Evolutionary conservation across 2,329 filamentous ascomycete genomes (phyloP), one percentile per base, ranked within the genome.

Genomic region (Penicillium sp.): DNA sequence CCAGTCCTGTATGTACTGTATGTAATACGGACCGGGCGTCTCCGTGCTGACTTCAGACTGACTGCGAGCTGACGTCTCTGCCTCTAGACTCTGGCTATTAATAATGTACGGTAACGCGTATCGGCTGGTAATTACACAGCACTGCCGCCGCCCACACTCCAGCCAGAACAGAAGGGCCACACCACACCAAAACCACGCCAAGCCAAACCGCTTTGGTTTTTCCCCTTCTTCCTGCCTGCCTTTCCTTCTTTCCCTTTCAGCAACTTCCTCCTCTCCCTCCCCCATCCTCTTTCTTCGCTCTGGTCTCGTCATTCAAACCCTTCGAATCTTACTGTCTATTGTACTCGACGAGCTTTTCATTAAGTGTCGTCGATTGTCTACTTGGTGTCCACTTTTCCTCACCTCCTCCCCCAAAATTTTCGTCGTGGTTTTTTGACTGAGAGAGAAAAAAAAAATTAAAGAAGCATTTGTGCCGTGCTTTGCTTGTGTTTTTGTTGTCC

Each of bases 281-380:
- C 56, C 56, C 57, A 51, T 55, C 59, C 61, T 60, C 54, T 52
- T 47, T 35, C 33, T 40, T 26, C 45, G 45, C 57, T 55, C 45
- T 47, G 30, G 33, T 48, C 60, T 58, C 56, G 55, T 58, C 56
- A 50, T 47, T 46, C 53, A 60, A 57, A 62, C 59, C 61, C 58
- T 61, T 63, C 61, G 58, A 60, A 62, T 55, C 56, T 58, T 56
- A 57, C 52, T 49, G 28, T 60, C 54, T 61, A 58, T 24, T 20
- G 1, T 16, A 4, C 45, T 21, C 67, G 73, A 75, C 76, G 76
- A 78, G 74, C 76, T 78, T 78, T 78, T 78, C 72, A 77, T 74
- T 78, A 78, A 78, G 76, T 74, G 71, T 78, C 75, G 76, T 78
- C 76, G 68, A 52, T 64, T 64, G 50, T 60, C n/a, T 65, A 59